phyloP scores from a whole-genome alignment of 2,329 filamentous ascomycete species.

The Byssothecium circinans region DNA sequence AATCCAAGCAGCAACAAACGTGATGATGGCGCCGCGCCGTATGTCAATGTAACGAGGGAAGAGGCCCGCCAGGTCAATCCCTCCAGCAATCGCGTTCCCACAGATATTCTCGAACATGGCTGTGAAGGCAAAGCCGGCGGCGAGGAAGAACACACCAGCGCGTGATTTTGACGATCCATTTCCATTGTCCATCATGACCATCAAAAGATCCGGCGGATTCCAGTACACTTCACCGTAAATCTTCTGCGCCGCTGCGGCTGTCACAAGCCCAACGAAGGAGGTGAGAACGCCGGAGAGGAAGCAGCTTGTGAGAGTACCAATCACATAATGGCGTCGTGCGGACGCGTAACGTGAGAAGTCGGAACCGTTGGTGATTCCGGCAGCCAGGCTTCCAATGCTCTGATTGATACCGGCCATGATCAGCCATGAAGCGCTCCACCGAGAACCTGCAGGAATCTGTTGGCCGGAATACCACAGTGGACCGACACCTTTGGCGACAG shows the following conservation, averaged over 20 bases:
- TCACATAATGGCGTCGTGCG: constrained; percentile 39
- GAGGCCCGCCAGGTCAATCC: constrained; percentile 41
- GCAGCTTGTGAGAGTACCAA: constrained; percentile 46
- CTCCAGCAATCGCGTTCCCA: constrained; percentile 38
- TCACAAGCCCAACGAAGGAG: constrained; percentile 47
- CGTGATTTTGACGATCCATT: constrained; percentile 44
- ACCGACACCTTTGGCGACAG: constrained; percentile 49
- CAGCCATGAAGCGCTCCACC: constrained; percentile 48
- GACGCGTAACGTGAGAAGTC: constrained; percentile 51
- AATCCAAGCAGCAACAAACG: constrained; percentile 38
- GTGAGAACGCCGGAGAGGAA: constrained; percentile 48
- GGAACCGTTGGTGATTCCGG: constrained; percentile 48
- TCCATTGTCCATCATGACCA: constrained; percentile 50
- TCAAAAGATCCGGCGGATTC: constrained; percentile 50
- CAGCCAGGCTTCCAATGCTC: constrained; percentile 45
- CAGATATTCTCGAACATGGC: constrained; percentile 48
- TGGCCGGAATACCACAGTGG: constrained; percentile 46
- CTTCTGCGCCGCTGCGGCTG: constrained; percentile 45
- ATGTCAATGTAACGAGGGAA: constrained; percentile 41
- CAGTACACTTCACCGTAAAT: constrained; percentile 43
- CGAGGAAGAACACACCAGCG: constrained; percentile 42
- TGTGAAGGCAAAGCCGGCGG: constrained; percentile 40
- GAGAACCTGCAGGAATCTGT: constrained; percentile 38
- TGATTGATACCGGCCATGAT: constrained; percentile 52
- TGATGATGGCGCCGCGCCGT: constrained; percentile 40